Evolutionary conservation across 192 early-diverging fungal genomes (phyloP).

Genomic region (Umbelopsis ramanniana): DNA sequence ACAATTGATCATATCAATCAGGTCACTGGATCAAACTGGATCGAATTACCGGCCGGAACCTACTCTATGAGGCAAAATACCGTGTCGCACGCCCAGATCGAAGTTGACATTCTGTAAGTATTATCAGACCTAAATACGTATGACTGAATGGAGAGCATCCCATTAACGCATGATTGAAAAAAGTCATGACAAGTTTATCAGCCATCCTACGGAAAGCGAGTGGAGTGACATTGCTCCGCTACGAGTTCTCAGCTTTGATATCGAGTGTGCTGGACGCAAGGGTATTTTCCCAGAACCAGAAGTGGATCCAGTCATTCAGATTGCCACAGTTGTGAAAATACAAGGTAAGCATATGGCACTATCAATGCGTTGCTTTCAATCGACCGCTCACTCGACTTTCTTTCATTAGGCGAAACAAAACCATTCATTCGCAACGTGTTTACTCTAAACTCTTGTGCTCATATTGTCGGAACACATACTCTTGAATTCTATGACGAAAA

Average conservation of each 20-base stretch:
- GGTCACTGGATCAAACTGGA: conserved; percentile 90
- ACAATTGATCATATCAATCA: conserved; percentile 21
- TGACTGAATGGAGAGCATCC: not conserved
- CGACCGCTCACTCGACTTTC: not conserved
- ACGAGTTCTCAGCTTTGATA: conserved; percentile 96
- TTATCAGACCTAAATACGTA: not conserved
- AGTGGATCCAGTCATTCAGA: conserved; percentile 95
- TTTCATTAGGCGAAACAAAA: conserved; percentile 66
- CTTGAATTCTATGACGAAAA: conserved; percentile 80
- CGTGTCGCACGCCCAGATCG: conserved; percentile 75
- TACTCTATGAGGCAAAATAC: conserved; percentile 58
- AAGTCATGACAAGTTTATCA: conserved; percentile 76
- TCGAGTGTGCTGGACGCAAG: conserved; percentile 96
- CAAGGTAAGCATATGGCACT: conserved; percentile 59
- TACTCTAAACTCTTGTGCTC: conserved; percentile 88
- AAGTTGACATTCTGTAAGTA: conserved; percentile 73
- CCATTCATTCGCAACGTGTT: conserved; percentile 96
- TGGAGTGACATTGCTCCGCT: conserved; percentile 95
- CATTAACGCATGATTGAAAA: conserved; percentile 28
- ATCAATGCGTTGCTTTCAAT: too few relatives aligned
- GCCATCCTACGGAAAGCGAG: conserved; percentile 86
- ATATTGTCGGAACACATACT: conserved; percentile 89
- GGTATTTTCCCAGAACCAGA: conserved; percentile 95
- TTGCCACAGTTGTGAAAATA: conserved; percentile 90
- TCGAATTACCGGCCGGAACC: conserved; percentile 81